Evolutionary conservation across 2,329 filamentous ascomycete species (phyloP).

Genomic region (Trichoderma aggressivum): DNA sequence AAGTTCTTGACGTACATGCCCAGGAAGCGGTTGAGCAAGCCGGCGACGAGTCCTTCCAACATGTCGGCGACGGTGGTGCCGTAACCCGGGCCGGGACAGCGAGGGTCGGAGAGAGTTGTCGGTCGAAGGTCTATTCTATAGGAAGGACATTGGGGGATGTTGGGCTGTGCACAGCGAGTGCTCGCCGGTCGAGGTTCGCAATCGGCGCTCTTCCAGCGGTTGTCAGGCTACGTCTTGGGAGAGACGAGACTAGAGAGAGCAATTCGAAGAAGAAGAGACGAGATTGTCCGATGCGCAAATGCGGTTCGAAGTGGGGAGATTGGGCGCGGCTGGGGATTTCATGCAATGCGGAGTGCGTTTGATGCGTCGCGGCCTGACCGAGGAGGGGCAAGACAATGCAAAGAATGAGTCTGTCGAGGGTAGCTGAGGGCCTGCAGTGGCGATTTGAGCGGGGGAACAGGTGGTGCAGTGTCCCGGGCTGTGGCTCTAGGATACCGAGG

Average conservation of each 20-base stretch:
- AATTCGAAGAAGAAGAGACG: neutral
- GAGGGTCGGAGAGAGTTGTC: constrained; percentile 18
- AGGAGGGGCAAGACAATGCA: constrained; percentile 1
- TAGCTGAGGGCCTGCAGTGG: neutral
- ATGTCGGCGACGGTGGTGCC: constrained; percentile 64
- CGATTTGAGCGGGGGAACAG: neutral
- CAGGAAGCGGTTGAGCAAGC: constrained; percentile 96
- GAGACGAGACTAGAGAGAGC: neutral
- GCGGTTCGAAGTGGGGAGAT: constrained; percentile 9
- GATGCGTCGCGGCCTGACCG: constrained; percentile 10
- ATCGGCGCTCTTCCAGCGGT: neutral
- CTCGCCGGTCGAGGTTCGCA: constrained; percentile 13
- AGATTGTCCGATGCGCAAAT: neutral
- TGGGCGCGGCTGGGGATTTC: constrained; percentile 1
- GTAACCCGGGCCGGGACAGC: constrained; percentile 65
- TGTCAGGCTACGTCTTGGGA: neutral
- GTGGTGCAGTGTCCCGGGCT: neutral
- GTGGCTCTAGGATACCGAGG: neutral
- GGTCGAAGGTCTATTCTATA: constrained; percentile 20
- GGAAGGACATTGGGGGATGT: constrained; percentile 22
- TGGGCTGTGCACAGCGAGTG: constrained; percentile 1
- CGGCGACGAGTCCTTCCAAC: constrained; percentile 95
- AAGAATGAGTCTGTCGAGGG: neutral
- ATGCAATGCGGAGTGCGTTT: constrained; percentile 11
- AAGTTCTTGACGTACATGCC: constrained; percentile 99